Evolutionary conservation across 768 basidiomycete species (phyloP).

Genomic region (Psilocybe tampanensis): DNA sequence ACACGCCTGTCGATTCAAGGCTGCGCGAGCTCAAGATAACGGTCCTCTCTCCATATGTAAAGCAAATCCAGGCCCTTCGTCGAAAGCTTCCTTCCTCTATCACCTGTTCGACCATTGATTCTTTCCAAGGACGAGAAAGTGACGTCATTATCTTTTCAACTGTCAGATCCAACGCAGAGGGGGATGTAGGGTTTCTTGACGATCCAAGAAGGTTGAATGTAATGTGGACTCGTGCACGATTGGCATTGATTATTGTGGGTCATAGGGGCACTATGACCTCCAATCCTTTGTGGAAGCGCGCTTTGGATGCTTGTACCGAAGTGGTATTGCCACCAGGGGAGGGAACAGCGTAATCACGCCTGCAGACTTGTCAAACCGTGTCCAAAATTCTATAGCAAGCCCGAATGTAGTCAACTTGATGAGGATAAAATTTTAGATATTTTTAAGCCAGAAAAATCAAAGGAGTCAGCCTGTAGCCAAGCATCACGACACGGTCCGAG

Average conservation of each 20-base stretch:
- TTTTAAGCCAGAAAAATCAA: no score
- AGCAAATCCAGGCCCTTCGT: slow-evolving; percentile 53
- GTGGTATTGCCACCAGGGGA: slow-evolving; percentile 9
- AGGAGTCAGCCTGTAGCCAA: no score
- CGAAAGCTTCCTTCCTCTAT: slow-evolving; percentile 38
- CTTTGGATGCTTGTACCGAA: slow-evolving; percentile 42
- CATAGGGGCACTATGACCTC: slow-evolving; percentile 50
- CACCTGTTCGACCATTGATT: slow-evolving; percentile 54
- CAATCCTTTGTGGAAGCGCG: slow-evolving; percentile 54
- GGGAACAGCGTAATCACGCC: no score
- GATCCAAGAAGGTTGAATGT: slow-evolving; percentile 65
- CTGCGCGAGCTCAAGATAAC: slow-evolving; percentile 38
- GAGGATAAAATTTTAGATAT: no score
- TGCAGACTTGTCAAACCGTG: no score
- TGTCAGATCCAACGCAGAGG: slow-evolving; percentile 59
- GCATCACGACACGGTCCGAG: no score
- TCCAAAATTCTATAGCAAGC: no score
- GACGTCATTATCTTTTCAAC: slow-evolving; percentile 69
- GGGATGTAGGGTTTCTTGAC: slow-evolving; percentile 68
- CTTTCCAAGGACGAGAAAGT: slow-evolving; percentile 70
- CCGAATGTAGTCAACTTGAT: no score
- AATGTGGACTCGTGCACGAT: slow-evolving; percentile 67
- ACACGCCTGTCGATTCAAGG: slow-evolving; percentile 12
- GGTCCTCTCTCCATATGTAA: slow-evolving; percentile 62
- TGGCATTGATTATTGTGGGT: slow-evolving; percentile 64